Percentiles rank a stretch among this genome's conserved stretches.
phyloP scores from a whole-genome alignment of 1,284 basidiomycete species.

The Cutaneotrichosporon cavernicola region DNA sequence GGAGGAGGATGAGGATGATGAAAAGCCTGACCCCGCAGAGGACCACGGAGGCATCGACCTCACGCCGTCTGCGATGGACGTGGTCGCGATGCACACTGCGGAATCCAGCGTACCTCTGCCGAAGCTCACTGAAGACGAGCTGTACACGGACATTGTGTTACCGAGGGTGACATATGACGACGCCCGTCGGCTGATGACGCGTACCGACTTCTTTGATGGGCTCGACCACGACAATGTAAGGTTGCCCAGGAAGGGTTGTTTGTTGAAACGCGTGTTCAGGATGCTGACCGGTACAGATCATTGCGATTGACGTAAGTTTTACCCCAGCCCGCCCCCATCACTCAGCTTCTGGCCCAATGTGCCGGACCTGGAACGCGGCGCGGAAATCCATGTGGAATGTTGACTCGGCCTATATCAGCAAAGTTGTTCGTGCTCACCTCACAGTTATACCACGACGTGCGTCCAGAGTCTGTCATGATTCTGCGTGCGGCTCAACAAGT shows the following conservation, averaged over 20 bases:
- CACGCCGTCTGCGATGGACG: slow-evolving; percentile 16
- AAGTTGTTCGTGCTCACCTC: not conserved
- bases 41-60: slow-evolving; percentile 12
- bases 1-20: not conserved
- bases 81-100: slow-evolving; percentile 1
- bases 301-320: slow-evolving; percentile 67
- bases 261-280: slow-evolving; percentile 7
- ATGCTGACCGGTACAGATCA: slow-evolving; percentile 58
- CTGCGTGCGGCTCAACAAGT: slow-evolving; percentile 68
- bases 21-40: not conserved
- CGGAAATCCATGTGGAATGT: not conserved
- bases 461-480: slow-evolving; percentile 72
- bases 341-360: not conserved
- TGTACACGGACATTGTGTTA: slow-evolving; percentile 35
- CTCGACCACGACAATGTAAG: slow-evolving; percentile 53
- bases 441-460: slow-evolving; percentile 63
- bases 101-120: not conserved
- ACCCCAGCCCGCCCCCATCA: not conserved
- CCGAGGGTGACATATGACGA: slow-evolving; percentile 49
- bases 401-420: not conserved
- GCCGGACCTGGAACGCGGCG: not conserved
- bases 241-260: slow-evolving; percentile 6
- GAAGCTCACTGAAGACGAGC: slow-evolving; percentile 18
- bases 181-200: slow-evolving; percentile 68
- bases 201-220: slow-evolving; percentile 71